These are phyloP conservation scores for Trifolium repens DNA, from an alignment of 306 rosid species.

Conservation along the genomic window DNA sequence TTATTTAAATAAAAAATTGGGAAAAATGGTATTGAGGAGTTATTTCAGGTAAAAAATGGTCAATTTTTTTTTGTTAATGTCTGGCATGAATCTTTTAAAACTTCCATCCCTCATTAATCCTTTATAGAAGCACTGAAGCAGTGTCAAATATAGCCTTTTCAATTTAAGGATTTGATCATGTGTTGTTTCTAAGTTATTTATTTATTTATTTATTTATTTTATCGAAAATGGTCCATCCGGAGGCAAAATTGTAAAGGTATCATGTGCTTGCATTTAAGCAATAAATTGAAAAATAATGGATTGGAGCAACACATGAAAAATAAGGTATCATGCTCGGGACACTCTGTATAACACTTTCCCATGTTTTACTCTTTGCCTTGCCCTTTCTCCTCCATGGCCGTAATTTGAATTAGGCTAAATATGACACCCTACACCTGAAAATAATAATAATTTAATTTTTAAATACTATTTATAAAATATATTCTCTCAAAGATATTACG, in stretches of 20 bases:
- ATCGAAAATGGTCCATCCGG: conserved; percentile 18
- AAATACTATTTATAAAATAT: too few relatives aligned
- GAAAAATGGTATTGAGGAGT: too few relatives aligned
- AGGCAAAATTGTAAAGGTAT: conserved; percentile 25
- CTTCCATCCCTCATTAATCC: not conserved
- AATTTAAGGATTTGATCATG: conserved; percentile 13
- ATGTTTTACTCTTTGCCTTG: conserved; percentile 12
- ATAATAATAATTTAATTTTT: too few relatives aligned
- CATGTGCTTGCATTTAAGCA: conserved; percentile 51
- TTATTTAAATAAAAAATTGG: too few relatives aligned
- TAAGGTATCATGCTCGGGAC: not conserved
- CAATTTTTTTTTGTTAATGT: not conserved
- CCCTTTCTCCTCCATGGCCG: not conserved
- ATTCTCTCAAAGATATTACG: too few relatives aligned
- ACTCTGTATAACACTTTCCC: conserved; percentile 30
- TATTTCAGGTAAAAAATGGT: too few relatives aligned
- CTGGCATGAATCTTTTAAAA: conserved; percentile 16
- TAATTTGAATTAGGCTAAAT: conserved; percentile 2
- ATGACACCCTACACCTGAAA: too few relatives aligned
- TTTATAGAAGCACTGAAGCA: not conserved
- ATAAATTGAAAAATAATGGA: conserved; percentile 33
- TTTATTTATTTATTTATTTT: conserved; percentile 5
- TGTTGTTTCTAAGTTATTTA: not conserved
- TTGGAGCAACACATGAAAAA: conserved; percentile 19
- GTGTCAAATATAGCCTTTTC: not conserved